Percentiles rank a stretch among this genome's conserved stretches.
Evolutionary conservation across 306 rosid genomes (phyloP).

Genomic region (Acacia melanoxylon): DNA sequence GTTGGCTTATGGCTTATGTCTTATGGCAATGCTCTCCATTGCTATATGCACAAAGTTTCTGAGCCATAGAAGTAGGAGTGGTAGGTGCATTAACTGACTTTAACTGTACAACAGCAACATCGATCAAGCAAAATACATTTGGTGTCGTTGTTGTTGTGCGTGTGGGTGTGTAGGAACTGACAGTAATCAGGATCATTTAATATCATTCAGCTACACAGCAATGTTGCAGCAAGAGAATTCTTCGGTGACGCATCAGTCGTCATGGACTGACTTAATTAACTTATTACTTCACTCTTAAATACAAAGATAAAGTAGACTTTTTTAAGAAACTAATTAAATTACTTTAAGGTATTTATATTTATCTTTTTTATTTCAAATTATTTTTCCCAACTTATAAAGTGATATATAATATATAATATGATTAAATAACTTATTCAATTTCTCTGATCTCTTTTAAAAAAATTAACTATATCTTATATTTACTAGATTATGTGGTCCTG

Average conservation of each 20-base stretch:
- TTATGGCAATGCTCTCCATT: not conserved
- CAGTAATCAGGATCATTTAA: slow-evolving; percentile 30
- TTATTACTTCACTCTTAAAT: not conserved
- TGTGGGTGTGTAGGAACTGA: not conserved
- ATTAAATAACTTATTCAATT: no score
- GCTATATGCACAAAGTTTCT: not conserved
- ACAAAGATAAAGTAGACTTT: no score
- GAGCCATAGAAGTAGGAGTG: not conserved
- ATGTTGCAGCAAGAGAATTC: slow-evolving; percentile 25
- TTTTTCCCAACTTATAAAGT: no score
- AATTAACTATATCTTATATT: no score
- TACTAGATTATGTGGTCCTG: slow-evolving; percentile 20
- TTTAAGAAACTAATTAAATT: no score
- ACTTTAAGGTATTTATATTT: not conserved
- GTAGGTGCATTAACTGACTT: not conserved
- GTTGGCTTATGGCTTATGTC: not conserved
- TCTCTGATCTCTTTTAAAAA: no score
- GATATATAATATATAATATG: no score
- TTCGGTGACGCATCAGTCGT: slow-evolving; percentile 18
- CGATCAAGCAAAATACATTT: not conserved
- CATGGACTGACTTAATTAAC: not conserved
- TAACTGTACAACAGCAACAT: not conserved
- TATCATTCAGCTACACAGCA: slow-evolving; percentile 23
- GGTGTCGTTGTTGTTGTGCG: not conserved
- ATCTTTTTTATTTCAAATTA: no score